phyloP scores from a whole-genome alignment of 164 flowering plant species.

The Nymphaea thermarum region DNA sequence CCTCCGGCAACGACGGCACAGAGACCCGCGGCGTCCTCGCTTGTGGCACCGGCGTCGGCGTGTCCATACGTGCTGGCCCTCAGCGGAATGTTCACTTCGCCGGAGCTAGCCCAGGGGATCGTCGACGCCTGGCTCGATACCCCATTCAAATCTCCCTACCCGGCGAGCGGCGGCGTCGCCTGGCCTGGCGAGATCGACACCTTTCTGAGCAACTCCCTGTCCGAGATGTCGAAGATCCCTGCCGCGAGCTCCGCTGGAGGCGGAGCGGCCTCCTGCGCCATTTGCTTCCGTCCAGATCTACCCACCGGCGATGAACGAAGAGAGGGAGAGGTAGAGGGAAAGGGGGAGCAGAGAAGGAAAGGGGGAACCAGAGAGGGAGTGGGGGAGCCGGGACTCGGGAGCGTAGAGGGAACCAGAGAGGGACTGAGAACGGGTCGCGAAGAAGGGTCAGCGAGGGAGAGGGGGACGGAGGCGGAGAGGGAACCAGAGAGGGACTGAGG shows the following conservation, averaged over 20 bases:
- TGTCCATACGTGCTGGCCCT: conserved; percentile 81
- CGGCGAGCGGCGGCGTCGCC: conserved; percentile 48
- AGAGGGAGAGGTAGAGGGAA: too few relatives aligned
- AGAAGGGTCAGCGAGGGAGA: too few relatives aligned
- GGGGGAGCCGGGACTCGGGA: too few relatives aligned
- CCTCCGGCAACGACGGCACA: conserved; percentile 7
- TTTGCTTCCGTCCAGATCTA: conserved; percentile 22
- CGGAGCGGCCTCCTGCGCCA: conserved; percentile 16
- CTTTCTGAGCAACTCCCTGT: conserved; percentile 45
- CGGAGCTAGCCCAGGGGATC: conserved; percentile 30
- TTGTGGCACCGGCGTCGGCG: conserved; percentile 93
- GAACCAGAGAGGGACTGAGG: too few relatives aligned
- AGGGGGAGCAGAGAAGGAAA: too few relatives aligned
- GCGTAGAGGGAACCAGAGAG: too few relatives aligned
- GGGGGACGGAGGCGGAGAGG: too few relatives aligned
- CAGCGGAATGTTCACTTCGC: conserved; percentile 54
- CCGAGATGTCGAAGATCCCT: conserved; percentile 46
- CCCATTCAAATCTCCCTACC: conserved; percentile 80
- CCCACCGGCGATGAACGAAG: too few relatives aligned
- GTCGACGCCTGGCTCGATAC: conserved; percentile 60
- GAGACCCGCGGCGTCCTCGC: conserved; percentile 73
- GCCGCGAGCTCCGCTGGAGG: conserved; percentile 3
- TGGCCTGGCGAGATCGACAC: conserved; percentile 50
- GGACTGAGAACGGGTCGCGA: too few relatives aligned
- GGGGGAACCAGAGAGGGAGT: too few relatives aligned